Conservation (phyloP, 305 asterid species). For the Caryopteris hybrid region DNA sequence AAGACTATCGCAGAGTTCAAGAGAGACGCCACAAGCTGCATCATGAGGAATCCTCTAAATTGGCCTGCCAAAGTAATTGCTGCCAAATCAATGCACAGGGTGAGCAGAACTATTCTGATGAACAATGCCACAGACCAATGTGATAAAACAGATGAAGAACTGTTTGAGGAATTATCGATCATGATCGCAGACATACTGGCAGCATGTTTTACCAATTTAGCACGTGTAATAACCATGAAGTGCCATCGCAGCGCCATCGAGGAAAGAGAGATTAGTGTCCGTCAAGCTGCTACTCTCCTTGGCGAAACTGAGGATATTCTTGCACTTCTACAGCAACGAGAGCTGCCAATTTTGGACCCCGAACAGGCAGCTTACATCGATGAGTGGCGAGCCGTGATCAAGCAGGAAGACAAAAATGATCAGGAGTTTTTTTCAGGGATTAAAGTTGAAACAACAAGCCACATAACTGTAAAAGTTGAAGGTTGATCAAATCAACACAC, state of each 20-base stretch:
- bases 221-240: background rate
- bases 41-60: constrained; percentile 24
- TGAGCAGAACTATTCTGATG: constrained; percentile 25
- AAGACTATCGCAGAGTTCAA: constrained; percentile 17
- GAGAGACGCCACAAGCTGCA: background rate
- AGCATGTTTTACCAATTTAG: constrained; percentile 23
- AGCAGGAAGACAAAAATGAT: too few relatives aligned
- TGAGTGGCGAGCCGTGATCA: too few relatives aligned
- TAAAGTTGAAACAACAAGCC: too few relatives aligned
- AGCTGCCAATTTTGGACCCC: background rate
- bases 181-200: constrained; percentile 6
- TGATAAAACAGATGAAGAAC: constrained; percentile 2
- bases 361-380: background rate
- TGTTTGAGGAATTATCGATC: constrained; percentile 8
- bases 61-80: constrained; percentile 28
- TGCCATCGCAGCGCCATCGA: background rate
- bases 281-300: background rate
- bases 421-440: too few relatives aligned
- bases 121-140: background rate
- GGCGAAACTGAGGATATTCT: background rate
- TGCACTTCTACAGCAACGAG: background rate
- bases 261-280: background rate
- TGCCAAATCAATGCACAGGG: constrained; percentile 43
- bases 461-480: too few relatives aligned
- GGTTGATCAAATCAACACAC: too few relatives aligned